Percentiles rank a stretch among this genome's conserved stretches.
phyloP scores from a whole-genome alignment of 768 basidiomycete genomes.

The Trametopsis cervina region DNA sequence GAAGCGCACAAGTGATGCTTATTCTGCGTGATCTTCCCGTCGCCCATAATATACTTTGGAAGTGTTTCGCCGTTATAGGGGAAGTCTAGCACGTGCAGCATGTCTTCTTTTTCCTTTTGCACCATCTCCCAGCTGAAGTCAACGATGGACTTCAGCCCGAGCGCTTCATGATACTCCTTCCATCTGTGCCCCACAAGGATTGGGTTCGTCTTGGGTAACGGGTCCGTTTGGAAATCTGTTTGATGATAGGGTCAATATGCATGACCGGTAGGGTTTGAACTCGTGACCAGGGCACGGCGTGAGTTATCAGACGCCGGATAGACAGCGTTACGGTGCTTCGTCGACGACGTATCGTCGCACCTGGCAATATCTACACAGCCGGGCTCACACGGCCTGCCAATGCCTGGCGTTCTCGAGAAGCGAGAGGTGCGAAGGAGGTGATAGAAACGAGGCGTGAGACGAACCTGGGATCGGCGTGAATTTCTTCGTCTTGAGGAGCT shows the following conservation, averaged over 20 bases:
- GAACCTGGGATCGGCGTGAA: slow-evolving; percentile 36
- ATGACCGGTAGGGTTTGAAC: background rate
- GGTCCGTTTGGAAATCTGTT: slow-evolving; percentile 42
- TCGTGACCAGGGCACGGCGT: background rate
- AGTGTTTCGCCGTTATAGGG: slow-evolving; percentile 51
- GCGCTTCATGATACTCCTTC: slow-evolving; percentile 45
- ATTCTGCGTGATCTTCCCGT: slow-evolving; percentile 42
- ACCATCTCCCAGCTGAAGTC: slow-evolving; percentile 47
- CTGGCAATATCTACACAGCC: too few relatives aligned
- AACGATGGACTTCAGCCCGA: slow-evolving; percentile 39
- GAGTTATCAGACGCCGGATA: background rate
- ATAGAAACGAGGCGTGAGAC: background rate
- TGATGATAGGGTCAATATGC: too few relatives aligned
- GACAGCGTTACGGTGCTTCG: too few relatives aligned
- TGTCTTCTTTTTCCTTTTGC: slow-evolving; percentile 42
- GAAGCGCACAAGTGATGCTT: slow-evolving; percentile 41
- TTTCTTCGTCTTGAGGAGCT: slow-evolving; percentile 33
- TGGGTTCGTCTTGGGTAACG: slow-evolving; percentile 44
- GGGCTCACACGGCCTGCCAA: too few relatives aligned
- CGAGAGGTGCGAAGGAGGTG: too few relatives aligned
- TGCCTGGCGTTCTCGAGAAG: too few relatives aligned
- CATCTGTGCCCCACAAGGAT: slow-evolving; percentile 43
- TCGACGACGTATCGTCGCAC: too few relatives aligned
- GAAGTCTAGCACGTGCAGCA: slow-evolving; percentile 47
- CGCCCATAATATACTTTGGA: slow-evolving; percentile 31